Base-by-base conservation (phyloP, 164 flowering plant genomes). In the Vitis rupestris region DNA sequence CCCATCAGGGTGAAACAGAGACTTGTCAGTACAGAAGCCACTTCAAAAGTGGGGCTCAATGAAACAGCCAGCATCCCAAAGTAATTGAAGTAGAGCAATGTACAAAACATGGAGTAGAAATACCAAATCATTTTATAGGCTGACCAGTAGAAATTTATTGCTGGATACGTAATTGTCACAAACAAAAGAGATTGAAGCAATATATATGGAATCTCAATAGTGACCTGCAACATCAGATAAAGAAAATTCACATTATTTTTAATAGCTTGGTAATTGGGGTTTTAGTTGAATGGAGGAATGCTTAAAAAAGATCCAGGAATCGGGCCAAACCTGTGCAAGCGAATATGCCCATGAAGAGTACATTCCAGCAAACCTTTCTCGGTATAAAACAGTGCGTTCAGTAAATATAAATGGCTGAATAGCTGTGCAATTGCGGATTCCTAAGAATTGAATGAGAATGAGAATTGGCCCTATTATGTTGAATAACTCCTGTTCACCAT, bases 131-230 rank as follows among this genome's bases (percentile, higher is more conserved):
- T 53, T 72, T 87, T 87, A 70, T 78, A 70, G 23, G 77, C 72
- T n/a, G 86, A 76, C 63, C 76, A 72, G 30, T 74, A 67, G 69
- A 58, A 88, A 1, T 73, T 78, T 1, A 88, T 76, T 74, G 78
- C 72, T 4, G 85, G 82, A 71, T 86, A 86, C 6, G 81, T 79
- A 23, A 88, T 85, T 23, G 67, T 50, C 8, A 69, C 67, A 66
- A 52, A 84, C 23, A 81, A 1, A 16, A 74, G 10, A 15, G 87
- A 65, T 69, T 78, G 88, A 10, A 74, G 9, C 10, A 87, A 52
- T 52, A 78, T 3, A 65, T 87, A 89, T 1, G 93, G 93, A 55
- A 89, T 27, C 67, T 87, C 93, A 57, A 87, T 61, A 0, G 59
- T 77, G 63, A 77, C 81, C 85, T 82, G 70, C 60, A 76, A 59